A percentile compares a stretch with the other conserved stretches of the same genome.
Evolutionary conservation across 1,284 basidiomycete species (phyloP).

Genomic region (Ustilago sp.): DNA sequence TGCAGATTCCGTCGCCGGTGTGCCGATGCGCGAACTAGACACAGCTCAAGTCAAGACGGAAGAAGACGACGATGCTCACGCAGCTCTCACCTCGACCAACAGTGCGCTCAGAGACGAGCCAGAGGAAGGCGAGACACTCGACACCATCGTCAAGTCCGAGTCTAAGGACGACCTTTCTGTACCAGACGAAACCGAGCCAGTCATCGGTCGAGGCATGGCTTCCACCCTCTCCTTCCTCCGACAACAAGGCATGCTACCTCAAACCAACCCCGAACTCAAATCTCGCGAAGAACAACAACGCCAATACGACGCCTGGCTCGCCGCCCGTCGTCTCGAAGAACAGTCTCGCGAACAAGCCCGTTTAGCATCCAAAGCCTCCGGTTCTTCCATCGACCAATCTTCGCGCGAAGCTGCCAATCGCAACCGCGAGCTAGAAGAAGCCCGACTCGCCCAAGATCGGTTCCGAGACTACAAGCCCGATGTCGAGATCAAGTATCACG

Average conservation of each 20-base stretch:
- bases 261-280: conserved; percentile 76
- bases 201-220: conserved; percentile 76
- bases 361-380: conserved; percentile 69
- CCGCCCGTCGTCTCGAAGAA: conserved; percentile 81
- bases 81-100: conserved; percentile 56
- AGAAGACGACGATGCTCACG: conserved; percentile 69
- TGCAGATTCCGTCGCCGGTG: conserved; percentile 67
- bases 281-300: conserved; percentile 85
- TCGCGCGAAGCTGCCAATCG: conserved; percentile 95
- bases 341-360: conserved; percentile 84
- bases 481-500: conserved; percentile 94
- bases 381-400: conserved; percentile 81
- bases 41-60: conserved; percentile 71
- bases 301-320: conserved; percentile 89
- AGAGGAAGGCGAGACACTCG: conserved; percentile 35
- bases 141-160: conserved; percentile 5
- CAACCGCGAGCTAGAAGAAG: conserved; percentile 88
- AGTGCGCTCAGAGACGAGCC: conserved; percentile 74
- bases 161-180: neutral
- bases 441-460: conserved; percentile 81
- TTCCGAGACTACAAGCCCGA: conserved; percentile 97
- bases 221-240: conserved; percentile 87
- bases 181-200: conserved; percentile 37
- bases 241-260: conserved; percentile 87
- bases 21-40: conserved; percentile 32